Percentiles rank a stretch among this genome's conserved stretches.
Conservation (phyloP, 768 basidiomycete species). For the Lentinula guzmanii region DNA sequence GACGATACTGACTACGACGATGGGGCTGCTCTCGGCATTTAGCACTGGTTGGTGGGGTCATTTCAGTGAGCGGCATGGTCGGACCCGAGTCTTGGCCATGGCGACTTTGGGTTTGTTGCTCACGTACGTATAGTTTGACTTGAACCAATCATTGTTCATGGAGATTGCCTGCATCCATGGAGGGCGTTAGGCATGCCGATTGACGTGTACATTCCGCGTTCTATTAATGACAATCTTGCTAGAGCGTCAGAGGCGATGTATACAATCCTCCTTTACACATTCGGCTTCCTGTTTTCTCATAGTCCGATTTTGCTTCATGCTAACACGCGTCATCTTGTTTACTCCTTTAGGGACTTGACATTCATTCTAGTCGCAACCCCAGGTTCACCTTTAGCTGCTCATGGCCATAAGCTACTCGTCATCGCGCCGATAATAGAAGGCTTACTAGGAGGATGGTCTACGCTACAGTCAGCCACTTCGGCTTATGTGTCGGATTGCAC, state of each 20-base stretch:
- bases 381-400: conserved; percentile 48
- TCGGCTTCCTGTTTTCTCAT: background rate
- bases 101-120: conserved; percentile 54
- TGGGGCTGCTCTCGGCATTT: conserved; percentile 76
- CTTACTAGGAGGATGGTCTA: conserved; percentile 75
- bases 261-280: background rate
- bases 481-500: conserved; percentile 86
- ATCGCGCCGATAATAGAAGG: conserved; percentile 82
- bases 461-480: conserved; percentile 68
- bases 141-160: background rate
- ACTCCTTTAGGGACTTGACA: conserved; percentile 58
- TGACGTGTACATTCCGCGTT: background rate
- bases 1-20: conserved; percentile 67
- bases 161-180: background rate
- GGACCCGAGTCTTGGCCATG: conserved; percentile 72
- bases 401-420: conserved; percentile 73
- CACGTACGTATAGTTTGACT: conserved; percentile 19
- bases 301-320: background rate
- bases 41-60: conserved; percentile 91
- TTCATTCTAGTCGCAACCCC: conserved; percentile 80
- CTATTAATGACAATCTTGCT: background rate
- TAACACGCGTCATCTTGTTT: conserved; percentile 6
- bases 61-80: conserved; percentile 72
- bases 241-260: background rate
- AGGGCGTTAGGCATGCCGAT: background rate